These are phyloP conservation scores for Fomitiporia mediterranea DNA, from an alignment of 1,284 basidiomycete species.

Conservation along the genomic window DNA sequence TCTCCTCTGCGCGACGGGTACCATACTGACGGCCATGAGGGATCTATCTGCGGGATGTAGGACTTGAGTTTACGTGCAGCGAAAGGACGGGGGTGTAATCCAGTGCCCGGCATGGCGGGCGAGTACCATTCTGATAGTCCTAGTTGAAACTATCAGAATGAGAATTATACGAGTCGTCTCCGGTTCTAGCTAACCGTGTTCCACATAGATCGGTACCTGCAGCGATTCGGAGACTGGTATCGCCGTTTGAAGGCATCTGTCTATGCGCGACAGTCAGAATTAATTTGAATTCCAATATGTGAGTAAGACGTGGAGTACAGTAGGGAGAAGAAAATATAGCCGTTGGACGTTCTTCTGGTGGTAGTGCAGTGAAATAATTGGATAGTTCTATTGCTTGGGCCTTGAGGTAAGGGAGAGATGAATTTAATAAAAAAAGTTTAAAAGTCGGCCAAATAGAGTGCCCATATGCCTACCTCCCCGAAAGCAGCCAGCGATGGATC, in stretches of 20 bases:
- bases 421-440: no score
- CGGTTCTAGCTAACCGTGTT: constrained; percentile 76
- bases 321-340: constrained; percentile 78
- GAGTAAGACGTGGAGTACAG: constrained; percentile 47
- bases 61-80: constrained; percentile 44
- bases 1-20: constrained; percentile 74
- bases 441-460: constrained; percentile 6
- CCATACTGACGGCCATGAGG: constrained; percentile 58
- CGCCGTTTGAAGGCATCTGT: constrained; percentile 81
- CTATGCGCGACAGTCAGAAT: constrained; percentile 33
- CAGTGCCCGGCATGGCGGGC: constrained; percentile 59
- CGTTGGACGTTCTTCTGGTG: constrained; percentile 65
- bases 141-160: no score
- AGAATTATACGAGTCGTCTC: no score
- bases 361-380: constrained; percentile 57
- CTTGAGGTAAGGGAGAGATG: constrained; percentile 29
- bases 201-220: constrained; percentile 54
- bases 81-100: constrained; percentile 68
- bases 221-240: constrained; percentile 59
- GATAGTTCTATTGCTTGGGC: constrained; percentile 75
- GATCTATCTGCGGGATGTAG: constrained; percentile 58
- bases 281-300: neutral
- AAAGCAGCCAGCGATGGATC: constrained; percentile 77
- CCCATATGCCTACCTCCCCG: constrained; percentile 48
- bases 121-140: constrained; percentile 85